A percentile compares a stretch with the other conserved stretches of the same genome.
phyloP scores from a whole-genome alignment of 805 yeast species.

The Candida berthetii region DNA sequence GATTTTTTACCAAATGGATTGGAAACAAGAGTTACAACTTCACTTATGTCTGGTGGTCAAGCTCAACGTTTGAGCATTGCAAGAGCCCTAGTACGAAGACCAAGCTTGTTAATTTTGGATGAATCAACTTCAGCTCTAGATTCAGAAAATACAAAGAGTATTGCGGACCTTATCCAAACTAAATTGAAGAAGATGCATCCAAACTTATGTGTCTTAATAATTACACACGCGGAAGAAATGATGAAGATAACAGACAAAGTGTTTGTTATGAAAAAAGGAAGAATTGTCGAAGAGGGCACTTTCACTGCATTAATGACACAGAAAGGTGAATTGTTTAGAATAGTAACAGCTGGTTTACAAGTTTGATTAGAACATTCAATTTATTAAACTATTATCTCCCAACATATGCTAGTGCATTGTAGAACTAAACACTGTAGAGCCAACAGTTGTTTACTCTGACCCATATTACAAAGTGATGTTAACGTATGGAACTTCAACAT shows the following conservation, averaged over 20 bases:
- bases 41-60: slow-evolving; percentile 82
- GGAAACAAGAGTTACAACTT: slow-evolving; percentile 48
- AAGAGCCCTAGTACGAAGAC: slow-evolving; percentile 66
- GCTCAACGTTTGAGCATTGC: slow-evolving; percentile 81
- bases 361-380: background rate
- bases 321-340: slow-evolving; percentile 24
- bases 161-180: slow-evolving; percentile 42
- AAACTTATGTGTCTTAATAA: slow-evolving; percentile 46
- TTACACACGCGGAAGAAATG: slow-evolving; percentile 71
- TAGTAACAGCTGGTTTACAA: slow-evolving; percentile 19
- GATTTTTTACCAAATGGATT: slow-evolving; percentile 48
- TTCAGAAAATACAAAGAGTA: slow-evolving; percentile 42
- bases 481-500: slow-evolving; percentile 90
- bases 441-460: background rate
- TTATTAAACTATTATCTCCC: background rate
- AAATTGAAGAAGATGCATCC: slow-evolving; percentile 23
- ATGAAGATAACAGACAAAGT: slow-evolving; percentile 51
- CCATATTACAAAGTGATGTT: slow-evolving; percentile 44
- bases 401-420: too few species aligned
- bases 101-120: slow-evolving; percentile 60
- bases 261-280: slow-evolving; percentile 43
- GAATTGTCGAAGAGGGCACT: slow-evolving; percentile 37
- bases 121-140: slow-evolving; percentile 91
- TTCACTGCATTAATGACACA: slow-evolving; percentile 20
- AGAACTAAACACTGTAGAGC: too few species aligned